Base-by-base conservation (phyloP, 805 yeast genomes). In the Nakazawaea anatomiae region DNA sequence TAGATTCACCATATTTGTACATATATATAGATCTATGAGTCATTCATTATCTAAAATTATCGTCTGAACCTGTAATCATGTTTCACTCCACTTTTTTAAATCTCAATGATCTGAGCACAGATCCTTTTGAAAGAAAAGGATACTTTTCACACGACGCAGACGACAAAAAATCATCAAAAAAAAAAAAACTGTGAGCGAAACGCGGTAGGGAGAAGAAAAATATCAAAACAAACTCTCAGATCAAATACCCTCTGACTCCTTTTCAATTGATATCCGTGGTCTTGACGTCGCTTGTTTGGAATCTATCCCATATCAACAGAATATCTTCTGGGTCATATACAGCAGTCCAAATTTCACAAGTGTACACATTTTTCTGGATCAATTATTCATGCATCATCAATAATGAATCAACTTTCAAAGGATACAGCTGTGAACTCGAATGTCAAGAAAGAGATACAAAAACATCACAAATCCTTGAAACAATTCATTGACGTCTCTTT, bases 401-500 rank as follows among this genome's bases (percentile, higher is more conserved):
- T 18, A 14, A 43, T 43, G 39, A 43, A 32, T 43, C 42, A 39
- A 28, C 29, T 12, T 25, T 40, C 31, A 32, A 30, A 30, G 32
- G 45, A 39, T 27, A 18, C 18, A 6, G 39, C 10, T 11, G 14
- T 38, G 39, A 48, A 18, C 30, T 42, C 52, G 8, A 49, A 45
- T 14, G 12, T 46, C 39, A 46, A 44, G 18, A 50, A 51, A 35
- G 60, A 57, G 8, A 48, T 62, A 27, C 44, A 55, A 29, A 58
- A 58, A 28, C 80, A 78, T 60, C 76, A 76, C 58, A 69, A 65
- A 56, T 80, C 73, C 54, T 70, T 80, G 55, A 73, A 72, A 59
- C 76, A 73, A 60, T 80, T 76, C 54, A 69, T 80, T 25, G 76
- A 72, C 45, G 71, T 74, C 29, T 77, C 82, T 7, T 74, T 72